These are phyloP conservation scores for Cordyceps fumosorosea DNA, from an alignment of 2,329 filamentous ascomycete genomes.

Conservation along the genomic window DNA sequence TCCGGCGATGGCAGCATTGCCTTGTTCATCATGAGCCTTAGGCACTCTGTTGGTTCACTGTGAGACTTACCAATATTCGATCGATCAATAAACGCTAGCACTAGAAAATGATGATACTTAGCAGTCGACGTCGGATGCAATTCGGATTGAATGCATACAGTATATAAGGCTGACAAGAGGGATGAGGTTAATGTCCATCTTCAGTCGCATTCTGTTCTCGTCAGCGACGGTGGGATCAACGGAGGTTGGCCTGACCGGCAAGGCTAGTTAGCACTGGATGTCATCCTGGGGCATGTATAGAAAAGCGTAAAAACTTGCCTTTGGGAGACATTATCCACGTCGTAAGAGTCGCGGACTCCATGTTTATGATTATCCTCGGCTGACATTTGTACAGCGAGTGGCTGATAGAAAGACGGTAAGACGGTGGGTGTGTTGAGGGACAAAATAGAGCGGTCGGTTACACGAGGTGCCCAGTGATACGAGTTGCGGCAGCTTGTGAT, in stretches of 20 bases:
- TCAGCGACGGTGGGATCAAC: neutral
- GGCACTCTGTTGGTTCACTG: neutral
- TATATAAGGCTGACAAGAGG: slow-evolving; percentile 54
- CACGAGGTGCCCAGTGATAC: no score
- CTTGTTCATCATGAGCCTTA: slow-evolving; percentile 22
- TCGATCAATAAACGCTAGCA: slow-evolving; percentile 50
- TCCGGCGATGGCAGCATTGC: slow-evolving; percentile 54
- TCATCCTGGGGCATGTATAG: no score
- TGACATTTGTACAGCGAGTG: neutral
- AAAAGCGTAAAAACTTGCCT: neutral
- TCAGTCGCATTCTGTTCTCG: slow-evolving; percentile 35
- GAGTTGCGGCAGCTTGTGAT: no score
- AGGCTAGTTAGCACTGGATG: neutral
- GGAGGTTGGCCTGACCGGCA: neutral
- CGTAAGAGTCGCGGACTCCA: neutral
- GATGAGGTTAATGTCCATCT: slow-evolving; percentile 53
- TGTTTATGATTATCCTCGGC: neutral
- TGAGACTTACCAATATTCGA: slow-evolving; percentile 53
- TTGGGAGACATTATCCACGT: neutral
- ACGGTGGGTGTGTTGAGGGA: no score
- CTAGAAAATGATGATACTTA: neutral
- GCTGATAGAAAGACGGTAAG: no score
- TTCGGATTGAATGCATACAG: slow-evolving; percentile 13
- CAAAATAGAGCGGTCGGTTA: no score
- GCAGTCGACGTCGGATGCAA: neutral